phyloP scores from a whole-genome alignment of 2,329 filamentous ascomycete genomes.

The Fusarium napiforme region DNA sequence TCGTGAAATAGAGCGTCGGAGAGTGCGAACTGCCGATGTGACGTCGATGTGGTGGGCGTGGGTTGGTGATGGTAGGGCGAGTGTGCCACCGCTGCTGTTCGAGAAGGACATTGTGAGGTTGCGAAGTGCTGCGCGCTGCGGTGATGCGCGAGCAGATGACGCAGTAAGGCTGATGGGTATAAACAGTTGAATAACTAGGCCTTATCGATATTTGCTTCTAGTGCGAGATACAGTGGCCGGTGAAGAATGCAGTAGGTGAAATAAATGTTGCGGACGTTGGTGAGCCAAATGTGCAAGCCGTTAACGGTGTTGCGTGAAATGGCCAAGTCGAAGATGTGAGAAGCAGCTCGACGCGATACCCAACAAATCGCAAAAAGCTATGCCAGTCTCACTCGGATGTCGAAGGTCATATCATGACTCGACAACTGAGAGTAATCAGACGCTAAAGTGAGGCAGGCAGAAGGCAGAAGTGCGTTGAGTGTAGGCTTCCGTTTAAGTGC shows the following conservation, averaged over 20 bases:
- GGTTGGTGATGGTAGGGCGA: constrained; percentile 88
- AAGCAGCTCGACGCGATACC: constrained; percentile 35
- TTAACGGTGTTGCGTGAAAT: constrained; percentile 16
- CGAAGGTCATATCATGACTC: constrained; percentile 47
- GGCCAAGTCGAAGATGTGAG: constrained; percentile 25
- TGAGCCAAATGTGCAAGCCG: constrained; percentile 18
- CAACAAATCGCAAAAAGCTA: constrained; percentile 44
- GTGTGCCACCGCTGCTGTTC: constrained; percentile 74
- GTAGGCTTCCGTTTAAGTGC: constrained; percentile 32
- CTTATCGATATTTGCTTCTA: constrained; percentile 19
- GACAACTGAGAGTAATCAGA: constrained; percentile 25
- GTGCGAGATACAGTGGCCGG: constrained; percentile 10
- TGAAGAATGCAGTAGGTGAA: constrained; percentile 21
- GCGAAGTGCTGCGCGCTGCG: constrained; percentile 45
- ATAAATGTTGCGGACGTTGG: constrained; percentile 11
- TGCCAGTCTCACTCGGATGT: constrained; percentile 43
- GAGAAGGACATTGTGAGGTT: constrained; percentile 66
- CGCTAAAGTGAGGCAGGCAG: constrained; percentile 34
- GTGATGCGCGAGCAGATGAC: constrained; percentile 40
- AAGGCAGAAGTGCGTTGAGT: constrained; percentile 6
- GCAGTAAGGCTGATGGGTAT: constrained; percentile 45
- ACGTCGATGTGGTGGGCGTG: constrained; percentile 85
- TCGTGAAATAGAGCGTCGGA: constrained; percentile 87
- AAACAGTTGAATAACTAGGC: constrained; percentile 26
- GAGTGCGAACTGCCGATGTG: constrained; percentile 81